phyloP scores from a whole-genome alignment of 2,329 filamentous ascomycete genomes.

The Myriosclerotinia scirpicola region DNA sequence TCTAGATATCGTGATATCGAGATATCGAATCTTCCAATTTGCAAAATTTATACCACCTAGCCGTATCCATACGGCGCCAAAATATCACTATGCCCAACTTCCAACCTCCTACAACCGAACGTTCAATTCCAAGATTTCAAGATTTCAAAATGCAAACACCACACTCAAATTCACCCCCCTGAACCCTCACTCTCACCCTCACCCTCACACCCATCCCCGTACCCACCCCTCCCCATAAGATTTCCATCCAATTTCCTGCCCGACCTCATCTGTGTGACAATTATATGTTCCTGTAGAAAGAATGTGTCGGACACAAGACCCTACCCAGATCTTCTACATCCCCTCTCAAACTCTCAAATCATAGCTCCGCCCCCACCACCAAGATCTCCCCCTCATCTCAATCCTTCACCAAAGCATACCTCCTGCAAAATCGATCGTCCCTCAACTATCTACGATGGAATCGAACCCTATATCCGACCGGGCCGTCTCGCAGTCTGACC shows the following conservation, averaged over 20 bases:
- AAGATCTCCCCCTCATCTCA: background rate
- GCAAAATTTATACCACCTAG: no score
- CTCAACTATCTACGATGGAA: slow-evolving; percentile 56
- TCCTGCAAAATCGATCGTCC: slow-evolving; percentile 33
- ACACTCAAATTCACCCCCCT: no score
- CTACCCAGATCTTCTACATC: background rate
- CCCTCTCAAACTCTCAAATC: background rate
- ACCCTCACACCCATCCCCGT: background rate
- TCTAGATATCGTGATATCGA: no score
- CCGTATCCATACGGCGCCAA: no score
- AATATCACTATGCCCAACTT: no score
- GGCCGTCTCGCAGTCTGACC: slow-evolving; percentile 72
- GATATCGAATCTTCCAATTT: no score
- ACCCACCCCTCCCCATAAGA: background rate
- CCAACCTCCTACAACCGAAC: no score
- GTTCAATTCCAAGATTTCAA: no score
- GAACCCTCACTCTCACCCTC: background rate
- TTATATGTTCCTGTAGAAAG: slow-evolving; percentile 17
- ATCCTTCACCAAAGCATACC: slow-evolving; percentile 14
- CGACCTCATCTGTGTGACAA: no score
- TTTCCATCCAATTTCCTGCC: slow-evolving; percentile 11
- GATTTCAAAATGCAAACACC: no score
- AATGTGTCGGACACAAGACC: slow-evolving; percentile 1
- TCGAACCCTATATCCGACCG: slow-evolving; percentile 79
- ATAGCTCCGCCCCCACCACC: background rate